Base-by-base conservation (phyloP, 306 rosid species). In the Dalbergia cultrata region DNA sequence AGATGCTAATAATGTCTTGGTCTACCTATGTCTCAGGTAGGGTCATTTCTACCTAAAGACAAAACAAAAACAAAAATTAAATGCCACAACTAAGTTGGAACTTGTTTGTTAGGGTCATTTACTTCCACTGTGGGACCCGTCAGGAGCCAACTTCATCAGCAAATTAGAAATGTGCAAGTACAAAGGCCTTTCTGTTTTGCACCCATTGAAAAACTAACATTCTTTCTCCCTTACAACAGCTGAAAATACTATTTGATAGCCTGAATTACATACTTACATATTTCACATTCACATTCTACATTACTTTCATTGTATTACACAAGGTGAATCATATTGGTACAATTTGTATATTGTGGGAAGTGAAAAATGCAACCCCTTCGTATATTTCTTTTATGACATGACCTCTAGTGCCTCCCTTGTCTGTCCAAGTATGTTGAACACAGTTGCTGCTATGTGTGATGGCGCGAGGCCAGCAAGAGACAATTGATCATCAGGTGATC, bases 391-490 rank as follows among this genome's bases (percentile, higher is more conserved):
- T 80, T 54, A 85, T 59, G 99, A 76, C 94, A 92, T 90, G 57
- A 96, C 84, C 83, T 93, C 80, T 34, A 93, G 80, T 75, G 98
- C 98, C 88, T 96, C 97, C 78, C 98, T 91, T 59, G 89, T 90
- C 53, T 88, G 93, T 49, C 98, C 98, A 44, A 96, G 90, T 54
- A 96, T 83, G 77, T 92, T 96, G 92, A 96, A 90, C 43, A 90
- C 91, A 43, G 97, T 93, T 71, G 99, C 97, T 80, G 98, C 99
- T 83, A 96, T 87, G 76, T 92, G 98, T 70, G 93, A 86, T 53
- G 97, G 92, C 54, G 97, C 77, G 17, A 96, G 97, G 14, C 99
- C 98, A 8, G 98, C 96, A 21, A 80, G 64, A 1, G 78, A 90
- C 79, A 93, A 67, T 81, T 96, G 99, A 75, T 96, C 89, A 14